Evolutionary conservation across 2,329 filamentous ascomycete species (phyloP).

Genomic region (Talaromyces sp.): DNA sequence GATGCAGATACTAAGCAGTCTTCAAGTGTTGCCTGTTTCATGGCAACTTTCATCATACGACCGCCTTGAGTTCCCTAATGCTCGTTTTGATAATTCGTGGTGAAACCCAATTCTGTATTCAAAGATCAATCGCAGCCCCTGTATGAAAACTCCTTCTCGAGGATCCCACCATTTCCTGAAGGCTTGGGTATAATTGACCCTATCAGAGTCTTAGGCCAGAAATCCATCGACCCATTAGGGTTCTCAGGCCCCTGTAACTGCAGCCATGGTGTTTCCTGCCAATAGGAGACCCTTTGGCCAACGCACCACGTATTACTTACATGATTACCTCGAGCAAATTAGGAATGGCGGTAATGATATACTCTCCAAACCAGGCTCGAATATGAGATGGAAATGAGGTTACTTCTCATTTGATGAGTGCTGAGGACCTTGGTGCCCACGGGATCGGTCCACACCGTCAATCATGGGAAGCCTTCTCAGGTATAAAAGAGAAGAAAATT

Average conservation of each 20-base stretch:
- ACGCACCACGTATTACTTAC: neutral
- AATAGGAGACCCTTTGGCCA: constrained; percentile 37
- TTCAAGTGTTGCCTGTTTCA: neutral
- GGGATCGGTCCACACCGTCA: neutral
- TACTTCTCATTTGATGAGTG: neutral
- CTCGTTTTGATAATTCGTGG: neutral
- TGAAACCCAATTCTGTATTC: neutral
- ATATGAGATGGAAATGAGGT: neutral
- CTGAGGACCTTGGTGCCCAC: neutral
- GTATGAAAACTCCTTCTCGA: neutral
- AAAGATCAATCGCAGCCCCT: neutral
- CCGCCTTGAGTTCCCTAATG: no score
- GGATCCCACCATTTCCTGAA: neutral
- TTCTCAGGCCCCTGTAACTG: constrained; percentile 34
- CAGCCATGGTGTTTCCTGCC: constrained; percentile 41
- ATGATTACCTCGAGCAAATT: neutral
- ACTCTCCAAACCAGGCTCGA: no score
- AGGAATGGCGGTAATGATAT: neutral
- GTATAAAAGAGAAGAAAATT: neutral
- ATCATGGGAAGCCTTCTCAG: neutral
- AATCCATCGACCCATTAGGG: neutral
- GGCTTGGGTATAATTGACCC: neutral
- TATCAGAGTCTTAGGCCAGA: neutral
- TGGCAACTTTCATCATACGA: neutral
- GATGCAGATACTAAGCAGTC: neutral